These are phyloP conservation scores for Globisporangium orthogonon DNA, from an alignment of 352 stramenopile genomes.

Conservation along the genomic window DNA sequence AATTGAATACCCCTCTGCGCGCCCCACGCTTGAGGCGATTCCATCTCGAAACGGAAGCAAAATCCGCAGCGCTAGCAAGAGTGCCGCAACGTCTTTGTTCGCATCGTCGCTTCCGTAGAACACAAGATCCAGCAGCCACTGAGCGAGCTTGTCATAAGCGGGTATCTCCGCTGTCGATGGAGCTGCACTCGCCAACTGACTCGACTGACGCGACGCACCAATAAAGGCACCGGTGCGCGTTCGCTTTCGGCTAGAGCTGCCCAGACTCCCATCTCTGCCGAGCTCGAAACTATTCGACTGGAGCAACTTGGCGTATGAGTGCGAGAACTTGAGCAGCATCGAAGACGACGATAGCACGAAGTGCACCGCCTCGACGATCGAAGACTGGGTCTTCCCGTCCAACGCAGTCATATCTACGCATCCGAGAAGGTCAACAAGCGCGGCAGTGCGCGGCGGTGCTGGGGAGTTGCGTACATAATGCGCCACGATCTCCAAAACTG, in stretches of 20 bases:
- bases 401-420: slow-evolving; percentile 9
- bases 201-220: background rate
- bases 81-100: slow-evolving; percentile 20
- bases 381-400: background rate
- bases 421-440: slow-evolving; percentile 8
- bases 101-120: slow-evolving; percentile 27
- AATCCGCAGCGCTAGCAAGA: slow-evolving; percentile 31
- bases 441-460: background rate
- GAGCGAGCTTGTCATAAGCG: slow-evolving; percentile 26
- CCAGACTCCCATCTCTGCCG: slow-evolving; percentile 6
- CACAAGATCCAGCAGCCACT: slow-evolving; percentile 36
- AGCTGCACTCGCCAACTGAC: background rate
- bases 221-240: slow-evolving; percentile 8
- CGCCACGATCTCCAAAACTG: slow-evolving; percentile 7
- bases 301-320: slow-evolving; percentile 11
- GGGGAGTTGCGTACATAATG: slow-evolving; percentile 7
- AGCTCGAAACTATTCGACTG: slow-evolving; percentile 13
- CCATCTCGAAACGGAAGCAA: slow-evolving; percentile 41
- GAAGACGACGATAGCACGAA: slow-evolving; percentile 11
- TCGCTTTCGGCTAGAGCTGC: slow-evolving; percentile 14
- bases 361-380: slow-evolving; percentile 7
- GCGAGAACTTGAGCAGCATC: slow-evolving; percentile 11
- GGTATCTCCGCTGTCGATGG: slow-evolving; percentile 4
- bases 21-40: slow-evolving; percentile 23
- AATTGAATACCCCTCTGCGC: slow-evolving; percentile 31